These are phyloP conservation scores for Lotmaria passim DNA, from an alignment of 208 protist genomes.

Conservation along the genomic window DNA sequence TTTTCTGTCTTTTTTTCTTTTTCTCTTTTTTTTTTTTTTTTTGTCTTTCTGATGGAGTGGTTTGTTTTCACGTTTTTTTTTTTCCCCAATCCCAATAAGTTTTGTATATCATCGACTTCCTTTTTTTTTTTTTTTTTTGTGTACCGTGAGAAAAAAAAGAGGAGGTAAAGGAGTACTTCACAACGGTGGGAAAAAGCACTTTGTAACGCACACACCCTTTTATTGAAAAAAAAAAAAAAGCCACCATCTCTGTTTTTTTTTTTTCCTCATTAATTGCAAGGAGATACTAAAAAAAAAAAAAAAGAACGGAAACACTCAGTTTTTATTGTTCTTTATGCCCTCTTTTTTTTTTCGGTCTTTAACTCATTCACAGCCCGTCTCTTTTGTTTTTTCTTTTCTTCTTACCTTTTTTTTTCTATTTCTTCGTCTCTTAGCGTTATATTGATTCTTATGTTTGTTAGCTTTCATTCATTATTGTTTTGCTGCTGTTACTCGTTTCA, in stretches of 20 bases:
- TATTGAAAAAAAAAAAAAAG: no score
- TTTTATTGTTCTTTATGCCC: not conserved
- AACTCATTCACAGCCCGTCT: not conserved
- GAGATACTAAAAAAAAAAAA: no score
- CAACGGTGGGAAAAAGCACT: no score
- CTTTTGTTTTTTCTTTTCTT: not conserved
- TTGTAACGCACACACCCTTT: no score
- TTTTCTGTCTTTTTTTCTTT: not conserved
- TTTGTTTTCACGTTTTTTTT: not conserved
- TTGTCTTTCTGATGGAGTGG: not conserved
- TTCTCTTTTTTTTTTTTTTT: conserved; percentile 8
- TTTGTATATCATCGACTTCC: no score
- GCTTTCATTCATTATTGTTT: not conserved
- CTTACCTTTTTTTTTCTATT: not conserved
- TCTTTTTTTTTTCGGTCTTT: conserved; percentile 14
- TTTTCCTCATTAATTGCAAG: no score
- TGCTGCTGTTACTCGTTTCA: no score
- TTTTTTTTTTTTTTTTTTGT: no score
- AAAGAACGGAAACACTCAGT: no score
- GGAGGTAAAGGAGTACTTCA: no score
- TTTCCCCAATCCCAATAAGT: not conserved
- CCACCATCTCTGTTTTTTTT: no score
- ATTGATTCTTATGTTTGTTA: not conserved
- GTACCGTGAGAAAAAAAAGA: no score
- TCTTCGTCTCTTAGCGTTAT: not conserved